These are phyloP conservation scores for Osmanthus fragrans DNA, from an alignment of 257 asterid species.

Conservation along the genomic window DNA sequence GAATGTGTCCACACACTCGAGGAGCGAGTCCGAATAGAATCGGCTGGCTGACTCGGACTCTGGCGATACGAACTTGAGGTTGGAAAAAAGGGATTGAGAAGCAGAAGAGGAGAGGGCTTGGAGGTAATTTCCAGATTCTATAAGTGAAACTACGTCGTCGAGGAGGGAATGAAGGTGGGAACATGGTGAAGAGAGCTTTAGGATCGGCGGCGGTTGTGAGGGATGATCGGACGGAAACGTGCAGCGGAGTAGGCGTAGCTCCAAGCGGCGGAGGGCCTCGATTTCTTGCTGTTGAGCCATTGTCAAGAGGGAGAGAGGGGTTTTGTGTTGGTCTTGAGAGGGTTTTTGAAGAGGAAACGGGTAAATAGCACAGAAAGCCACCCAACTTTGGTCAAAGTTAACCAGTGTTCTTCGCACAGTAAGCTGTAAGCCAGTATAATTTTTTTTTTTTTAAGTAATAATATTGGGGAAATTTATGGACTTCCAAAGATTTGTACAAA, in stretches of 20 bases:
- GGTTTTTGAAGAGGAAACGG: background rate
- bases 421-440: too few relatives aligned
- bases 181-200: slow-evolving; percentile 25
- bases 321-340: background rate
- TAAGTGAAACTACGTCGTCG: slow-evolving; percentile 44
- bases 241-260: slow-evolving; percentile 94
- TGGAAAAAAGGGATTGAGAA: slow-evolving; percentile 44
- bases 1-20: slow-evolving; percentile 53
- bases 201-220: slow-evolving; percentile 16
- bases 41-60: slow-evolving; percentile 59
- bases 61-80: slow-evolving; percentile 33
- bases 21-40: slow-evolving; percentile 63
- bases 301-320: background rate
- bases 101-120: slow-evolving; percentile 62
- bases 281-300: slow-evolving; percentile 20
- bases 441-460: too few relatives aligned
- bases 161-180: slow-evolving; percentile 42
- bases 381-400: background rate
- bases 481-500: too few relatives aligned
- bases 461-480: too few relatives aligned
- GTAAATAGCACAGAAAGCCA: background rate
- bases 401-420: too few relatives aligned
- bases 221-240: slow-evolving; percentile 51
- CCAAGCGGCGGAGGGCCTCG: slow-evolving; percentile 52
- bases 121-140: slow-evolving; percentile 69